Evolutionary conservation across 495 filamentous ascomycete genomes (phyloP).

Genomic region (Poronia punctata): DNA sequence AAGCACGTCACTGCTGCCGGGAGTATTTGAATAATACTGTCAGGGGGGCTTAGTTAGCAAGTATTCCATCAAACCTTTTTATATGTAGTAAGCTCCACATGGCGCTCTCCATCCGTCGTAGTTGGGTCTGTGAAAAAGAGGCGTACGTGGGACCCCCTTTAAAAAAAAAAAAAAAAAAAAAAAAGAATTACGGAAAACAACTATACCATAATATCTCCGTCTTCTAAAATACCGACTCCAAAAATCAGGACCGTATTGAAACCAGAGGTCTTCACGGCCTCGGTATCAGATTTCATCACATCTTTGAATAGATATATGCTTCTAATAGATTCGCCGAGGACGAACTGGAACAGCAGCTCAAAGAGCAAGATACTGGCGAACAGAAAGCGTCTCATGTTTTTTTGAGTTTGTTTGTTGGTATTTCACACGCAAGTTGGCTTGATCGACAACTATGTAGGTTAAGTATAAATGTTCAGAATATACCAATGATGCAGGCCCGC

Average conservation of each 20-base stretch:
- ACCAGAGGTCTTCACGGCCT: conserved; percentile 28
- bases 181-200: not conserved
- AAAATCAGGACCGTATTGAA: conserved; percentile 38
- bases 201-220: conserved; percentile 33
- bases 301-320: conserved; percentile 39
- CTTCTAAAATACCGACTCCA: conserved; percentile 32
- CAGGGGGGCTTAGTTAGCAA: not conserved
- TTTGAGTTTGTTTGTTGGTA: not conserved
- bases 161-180: too few relatives aligned
- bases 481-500: too few relatives aligned
- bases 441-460: not conserved
- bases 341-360: conserved; percentile 18
- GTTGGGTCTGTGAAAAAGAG: too few relatives aligned
- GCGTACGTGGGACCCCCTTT: too few relatives aligned
- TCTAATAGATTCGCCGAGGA: conserved; percentile 17
- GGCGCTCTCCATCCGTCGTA: too few relatives aligned
- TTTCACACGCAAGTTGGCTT: too few relatives aligned
- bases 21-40: conserved; percentile 38
- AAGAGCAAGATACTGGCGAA: conserved; percentile 19
- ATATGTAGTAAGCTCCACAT: too few relatives aligned
- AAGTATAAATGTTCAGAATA: not conserved
- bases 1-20: conserved; percentile 28
- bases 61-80: too few relatives aligned
- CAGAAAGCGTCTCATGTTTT: conserved; percentile 10
- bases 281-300: conserved; percentile 36